Percentiles rank a stretch among this genome's conserved stretches.
These are phyloP conservation scores for Sarocladium brachiariae DNA, from an alignment of 2,329 filamentous ascomycete genomes.

Conservation along the genomic window DNA sequence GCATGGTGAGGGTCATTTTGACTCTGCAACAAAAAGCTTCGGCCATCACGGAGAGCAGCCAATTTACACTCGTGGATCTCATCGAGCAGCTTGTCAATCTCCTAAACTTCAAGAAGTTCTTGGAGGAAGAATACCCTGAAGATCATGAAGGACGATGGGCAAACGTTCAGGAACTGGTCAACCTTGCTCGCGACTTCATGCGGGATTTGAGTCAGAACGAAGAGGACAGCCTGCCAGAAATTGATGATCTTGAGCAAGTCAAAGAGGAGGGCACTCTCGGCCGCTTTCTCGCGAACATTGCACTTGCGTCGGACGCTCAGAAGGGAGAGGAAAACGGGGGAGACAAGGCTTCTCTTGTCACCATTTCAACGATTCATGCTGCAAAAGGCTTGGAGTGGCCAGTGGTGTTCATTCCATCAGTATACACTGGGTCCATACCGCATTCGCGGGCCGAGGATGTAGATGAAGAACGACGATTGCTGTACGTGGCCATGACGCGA, in stretches of 20 bases:
- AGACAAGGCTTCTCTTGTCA: constrained; percentile 60
- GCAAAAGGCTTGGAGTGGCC: constrained; percentile 97
- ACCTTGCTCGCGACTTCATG: constrained; percentile 67
- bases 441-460: constrained; percentile 79
- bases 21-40: constrained; percentile 24
- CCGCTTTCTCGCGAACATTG: constrained; percentile 82
- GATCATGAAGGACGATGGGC: constrained; percentile 76
- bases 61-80: constrained; percentile 36
- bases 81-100: constrained; percentile 52
- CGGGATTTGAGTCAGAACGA: constrained; percentile 34
- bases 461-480: constrained; percentile 78
- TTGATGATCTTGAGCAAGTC: constrained; percentile 65
- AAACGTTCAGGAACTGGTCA: constrained; percentile 84
- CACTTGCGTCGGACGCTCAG: constrained; percentile 74
- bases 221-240: constrained; percentile 53
- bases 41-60: constrained; percentile 20
- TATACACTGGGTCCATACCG: constrained; percentile 85
- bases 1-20: constrained; percentile 38
- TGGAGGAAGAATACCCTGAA: constrained; percentile 64
- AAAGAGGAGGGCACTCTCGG: constrained; percentile 60
- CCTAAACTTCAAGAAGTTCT: constrained; percentile 65
- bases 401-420: constrained; percentile 83
- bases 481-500: constrained; percentile 96
- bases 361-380: constrained; percentile 92
- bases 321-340: constrained; percentile 51